Evolutionary conservation across 225 moss, liverwort and hornwort species (phyloP).

Genomic region (Polytrichum formosum): DNA sequence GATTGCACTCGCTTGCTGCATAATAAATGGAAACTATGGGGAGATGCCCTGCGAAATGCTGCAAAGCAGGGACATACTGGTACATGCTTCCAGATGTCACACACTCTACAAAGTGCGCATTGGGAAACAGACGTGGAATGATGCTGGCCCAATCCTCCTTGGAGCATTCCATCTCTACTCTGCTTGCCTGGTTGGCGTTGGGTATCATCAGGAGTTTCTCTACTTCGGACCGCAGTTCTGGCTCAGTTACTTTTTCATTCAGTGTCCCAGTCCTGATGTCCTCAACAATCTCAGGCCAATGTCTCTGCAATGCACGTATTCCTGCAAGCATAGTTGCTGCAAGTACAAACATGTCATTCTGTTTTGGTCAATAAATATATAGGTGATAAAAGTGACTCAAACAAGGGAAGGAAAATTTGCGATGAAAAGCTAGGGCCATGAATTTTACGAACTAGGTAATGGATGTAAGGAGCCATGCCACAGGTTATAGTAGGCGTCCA

Average conservation of each 20-base stretch:
- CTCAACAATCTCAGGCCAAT: conserved; percentile 54
- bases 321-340: conserved; percentile 12
- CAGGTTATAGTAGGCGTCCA: no score
- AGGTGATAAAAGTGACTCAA: no score
- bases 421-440: no score
- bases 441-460: no score
- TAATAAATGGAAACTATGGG: conserved; percentile 45
- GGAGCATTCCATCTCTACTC: conserved; percentile 39
- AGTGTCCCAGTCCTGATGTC: conserved; percentile 67
- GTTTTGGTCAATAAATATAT: no score
- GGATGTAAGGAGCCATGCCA: no score
- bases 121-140: conserved; percentile 71
- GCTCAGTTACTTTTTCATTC: conserved; percentile 23
- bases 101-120: conserved; percentile 42
- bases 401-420: no score
- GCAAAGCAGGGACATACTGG: conserved; percentile 57
- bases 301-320: conserved; percentile 8
- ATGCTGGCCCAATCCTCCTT: conserved; percentile 62
- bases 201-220: conserved; percentile 25
- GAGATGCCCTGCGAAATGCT: conserved; percentile 45
- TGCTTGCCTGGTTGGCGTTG: conserved; percentile 32
- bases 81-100: conserved; percentile 68
- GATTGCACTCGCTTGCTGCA: conserved; percentile 49
- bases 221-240: conserved; percentile 23
- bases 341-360: conserved; percentile 6